Percentiles rank a stretch among this genome's conserved stretches.
These are phyloP conservation scores for Magnaporthiopsis rhizophila DNA, from an alignment of 2,329 filamentous ascomycete species.

Conservation along the genomic window DNA sequence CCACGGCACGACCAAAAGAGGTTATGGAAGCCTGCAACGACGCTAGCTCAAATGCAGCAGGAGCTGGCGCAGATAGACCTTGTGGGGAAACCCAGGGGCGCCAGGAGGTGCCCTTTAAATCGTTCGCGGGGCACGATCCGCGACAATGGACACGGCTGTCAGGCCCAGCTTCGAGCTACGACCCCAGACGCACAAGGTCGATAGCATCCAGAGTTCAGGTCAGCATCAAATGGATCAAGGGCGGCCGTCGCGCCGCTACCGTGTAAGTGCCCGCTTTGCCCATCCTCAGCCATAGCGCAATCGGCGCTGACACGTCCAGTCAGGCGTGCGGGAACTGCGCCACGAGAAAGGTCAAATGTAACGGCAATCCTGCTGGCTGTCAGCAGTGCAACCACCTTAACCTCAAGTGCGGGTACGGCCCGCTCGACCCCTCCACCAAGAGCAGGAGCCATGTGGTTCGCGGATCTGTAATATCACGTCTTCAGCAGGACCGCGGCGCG, in stretches of 20 bases:
- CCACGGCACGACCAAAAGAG: too few relatives aligned
- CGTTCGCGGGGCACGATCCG: background rate
- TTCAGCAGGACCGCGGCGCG: background rate
- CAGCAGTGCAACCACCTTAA: conserved; percentile 33
- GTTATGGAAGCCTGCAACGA: too few relatives aligned
- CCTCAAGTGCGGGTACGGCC: conserved; percentile 35
- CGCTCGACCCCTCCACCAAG: conserved; percentile 24
- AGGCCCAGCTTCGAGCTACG: background rate
- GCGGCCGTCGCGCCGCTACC: background rate
- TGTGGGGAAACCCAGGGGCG: too few relatives aligned
- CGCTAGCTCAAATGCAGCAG: too few relatives aligned
- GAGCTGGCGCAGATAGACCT: too few relatives aligned
- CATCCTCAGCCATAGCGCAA: background rate
- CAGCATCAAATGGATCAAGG: background rate
- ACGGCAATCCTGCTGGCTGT: conserved; percentile 32
- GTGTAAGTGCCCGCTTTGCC: background rate
- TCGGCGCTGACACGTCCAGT: background rate
- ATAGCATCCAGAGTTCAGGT: background rate
- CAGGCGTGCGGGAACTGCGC: background rate
- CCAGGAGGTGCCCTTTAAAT: too few relatives aligned
- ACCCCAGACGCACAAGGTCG: background rate
- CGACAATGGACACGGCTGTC: background rate
- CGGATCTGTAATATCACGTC: conserved; percentile 16
- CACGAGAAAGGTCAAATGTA: conserved; percentile 14
- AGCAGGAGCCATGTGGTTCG: conserved; percentile 28